Evolutionary conservation across 2,329 filamentous ascomycete genomes (phyloP), one percentile per base, ranked within the genome.

Genomic region (Fusarium mangiferae): DNA sequence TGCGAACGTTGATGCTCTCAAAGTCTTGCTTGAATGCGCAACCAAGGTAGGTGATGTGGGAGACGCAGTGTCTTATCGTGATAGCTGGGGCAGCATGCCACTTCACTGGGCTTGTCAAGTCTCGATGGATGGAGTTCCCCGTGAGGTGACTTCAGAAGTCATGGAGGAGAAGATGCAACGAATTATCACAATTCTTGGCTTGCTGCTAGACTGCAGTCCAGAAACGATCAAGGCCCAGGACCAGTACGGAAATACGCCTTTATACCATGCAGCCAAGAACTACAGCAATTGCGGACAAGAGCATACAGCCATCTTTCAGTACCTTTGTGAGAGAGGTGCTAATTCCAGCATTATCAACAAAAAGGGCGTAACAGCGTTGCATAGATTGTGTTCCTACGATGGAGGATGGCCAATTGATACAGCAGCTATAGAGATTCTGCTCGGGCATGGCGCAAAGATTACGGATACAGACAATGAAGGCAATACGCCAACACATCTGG

Each of bases 121-220:
- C 28, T 14, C 13, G 11, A 36, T 24, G 1, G 18, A 24, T 1
- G 15, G 36, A 9, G 3, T 38, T 1, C 49, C 33, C 8, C 33
- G 33, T 1, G 33, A 52, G 6, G 3, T 52, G 18, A 6, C 13
- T 52, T 1, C 3, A 9, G 10, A 2, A 2, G 13, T 6, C 1
- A 38, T 38, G n/a, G 9, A 3, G n/a, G 18, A 52, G 8, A 36
- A 15, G 1, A 1, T 22, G 9, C 13, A 12, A 17, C 5, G 18
- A 9, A 26, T 38, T 0, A 13, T 38, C 3, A 17, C 33, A 0
- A 2, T 3, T 3, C 0, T 52, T 52, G 9, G 3, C 9, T 7
- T 52, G 5, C 7, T 52, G 6, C 7, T 36, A 2, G n/a, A 5
- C 7, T 26, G 49, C 3, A 36, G 1, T 2, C 24, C 49, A 0